Percentiles rank a stretch among this genome's conserved stretches.
These are phyloP conservation scores for Exserohilum turcica DNA, from an alignment of 2,329 filamentous ascomycete species.

Conservation along the genomic window DNA sequence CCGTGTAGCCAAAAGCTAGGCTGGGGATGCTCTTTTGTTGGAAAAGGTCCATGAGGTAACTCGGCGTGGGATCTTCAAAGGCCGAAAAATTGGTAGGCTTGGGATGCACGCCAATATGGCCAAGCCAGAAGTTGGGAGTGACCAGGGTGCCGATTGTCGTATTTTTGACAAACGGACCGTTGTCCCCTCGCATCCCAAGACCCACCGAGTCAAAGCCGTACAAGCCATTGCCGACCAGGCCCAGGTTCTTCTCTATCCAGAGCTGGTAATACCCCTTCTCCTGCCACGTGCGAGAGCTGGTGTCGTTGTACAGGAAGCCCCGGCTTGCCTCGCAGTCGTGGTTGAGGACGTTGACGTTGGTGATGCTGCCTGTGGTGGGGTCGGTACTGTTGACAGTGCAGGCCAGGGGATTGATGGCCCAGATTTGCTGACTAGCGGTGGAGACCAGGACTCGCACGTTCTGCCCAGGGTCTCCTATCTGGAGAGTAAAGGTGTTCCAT, in stretches of 20 bases:
- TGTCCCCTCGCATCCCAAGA: conserved; percentile 47
- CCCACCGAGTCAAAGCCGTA: conserved; percentile 63
- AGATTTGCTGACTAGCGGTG: conserved; percentile 72
- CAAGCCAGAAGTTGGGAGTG: conserved; percentile 52
- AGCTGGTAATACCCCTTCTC: conserved; percentile 65
- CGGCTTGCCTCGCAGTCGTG: conserved; percentile 59
- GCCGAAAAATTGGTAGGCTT: conserved; percentile 58
- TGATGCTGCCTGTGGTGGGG: conserved; percentile 52
- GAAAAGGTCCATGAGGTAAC: conserved; percentile 59
- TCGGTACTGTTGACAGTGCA: conserved; percentile 42
- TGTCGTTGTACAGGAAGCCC: conserved; percentile 63
- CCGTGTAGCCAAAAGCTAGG: conserved; percentile 76
- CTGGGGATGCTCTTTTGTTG: conserved; percentile 66
- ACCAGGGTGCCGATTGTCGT: conserved; percentile 51
- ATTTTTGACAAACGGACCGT: conserved; percentile 50
- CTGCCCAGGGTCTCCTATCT: conserved; percentile 60
- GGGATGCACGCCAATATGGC: conserved; percentile 55
- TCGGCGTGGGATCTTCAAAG: conserved; percentile 61
- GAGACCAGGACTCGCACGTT: conserved; percentile 64
- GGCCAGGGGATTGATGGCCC: conserved; percentile 60
- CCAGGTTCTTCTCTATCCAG: conserved; percentile 62
- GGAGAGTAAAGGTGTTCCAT: conserved; percentile 73
- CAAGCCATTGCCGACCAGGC: conserved; percentile 64
- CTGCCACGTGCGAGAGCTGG: conserved; percentile 63
- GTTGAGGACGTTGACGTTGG: conserved; percentile 24